These are phyloP conservation scores for Staphylotrichum longicolle DNA, from an alignment of 495 filamentous ascomycete genomes.

Conservation along the genomic window DNA sequence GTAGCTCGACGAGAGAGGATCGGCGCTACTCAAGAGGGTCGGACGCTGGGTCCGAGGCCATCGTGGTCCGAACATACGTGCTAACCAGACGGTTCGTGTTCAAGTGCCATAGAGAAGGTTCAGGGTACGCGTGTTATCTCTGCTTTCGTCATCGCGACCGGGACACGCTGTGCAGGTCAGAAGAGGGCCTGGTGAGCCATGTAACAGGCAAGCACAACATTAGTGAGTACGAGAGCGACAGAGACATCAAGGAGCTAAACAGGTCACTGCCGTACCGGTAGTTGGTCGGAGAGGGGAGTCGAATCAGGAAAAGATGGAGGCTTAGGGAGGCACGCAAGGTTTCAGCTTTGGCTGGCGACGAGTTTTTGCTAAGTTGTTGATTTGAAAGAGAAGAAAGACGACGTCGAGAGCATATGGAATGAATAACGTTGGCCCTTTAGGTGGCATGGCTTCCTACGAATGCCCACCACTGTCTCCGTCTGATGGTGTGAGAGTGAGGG, in stretches of 20 bases:
- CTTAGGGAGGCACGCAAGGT: no score
- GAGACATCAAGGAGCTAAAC: constrained; percentile 31
- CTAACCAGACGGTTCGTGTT: constrained; percentile 35
- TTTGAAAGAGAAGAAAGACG: no score
- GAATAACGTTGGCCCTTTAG: no score
- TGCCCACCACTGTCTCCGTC: no score
- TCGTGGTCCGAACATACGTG: constrained; percentile 30
- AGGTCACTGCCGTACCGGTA: constrained; percentile 14
- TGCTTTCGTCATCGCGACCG: constrained; percentile 29
- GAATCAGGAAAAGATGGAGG: no score
- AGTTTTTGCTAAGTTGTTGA: no score
- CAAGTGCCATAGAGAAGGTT: constrained; percentile 37
- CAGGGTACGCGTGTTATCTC: constrained; percentile 35
- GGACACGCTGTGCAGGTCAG: constrained; percentile 32
- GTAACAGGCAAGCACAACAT: constrained; percentile 31
- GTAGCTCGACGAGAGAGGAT: background rate
- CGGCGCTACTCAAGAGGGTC: background rate
- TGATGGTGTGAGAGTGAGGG: no score
- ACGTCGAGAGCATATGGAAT: no score
- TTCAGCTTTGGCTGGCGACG: no score
- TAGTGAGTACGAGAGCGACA: constrained; percentile 31
- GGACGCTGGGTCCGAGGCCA: constrained; percentile 19
- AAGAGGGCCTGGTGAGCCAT: constrained; percentile 34
- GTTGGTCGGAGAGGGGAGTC: background rate
- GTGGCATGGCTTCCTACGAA: no score